Evolutionary conservation across 192 early-diverging fungal genomes (phyloP).

Genomic region (Spizellomyces sp.): DNA sequence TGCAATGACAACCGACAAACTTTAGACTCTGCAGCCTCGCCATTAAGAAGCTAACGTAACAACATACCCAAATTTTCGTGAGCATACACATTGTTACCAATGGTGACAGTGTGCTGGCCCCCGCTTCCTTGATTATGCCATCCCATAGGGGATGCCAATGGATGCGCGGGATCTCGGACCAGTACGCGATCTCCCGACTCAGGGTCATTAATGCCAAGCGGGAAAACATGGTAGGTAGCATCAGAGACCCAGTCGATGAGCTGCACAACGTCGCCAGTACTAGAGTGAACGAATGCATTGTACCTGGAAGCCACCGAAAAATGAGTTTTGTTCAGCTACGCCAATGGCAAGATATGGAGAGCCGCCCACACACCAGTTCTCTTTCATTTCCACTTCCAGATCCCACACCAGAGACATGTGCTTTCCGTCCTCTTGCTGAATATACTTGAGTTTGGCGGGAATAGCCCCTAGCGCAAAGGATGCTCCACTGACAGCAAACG

Average conservation of each 20-base stretch:
- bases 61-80: conserved; percentile 71
- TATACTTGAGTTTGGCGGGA: conserved; percentile 63
- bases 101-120: conserved; percentile 64
- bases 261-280: conserved; percentile 61
- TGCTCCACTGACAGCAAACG: conserved; percentile 53
- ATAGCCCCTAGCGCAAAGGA: conserved; percentile 45
- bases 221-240: conserved; percentile 79
- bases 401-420: conserved; percentile 79
- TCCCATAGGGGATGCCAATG: conserved; percentile 64
- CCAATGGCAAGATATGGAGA: not conserved
- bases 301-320: conserved; percentile 11
- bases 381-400: conserved; percentile 72
- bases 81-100: conserved; percentile 92
- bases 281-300: conserved; percentile 60
- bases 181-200: conserved; percentile 57
- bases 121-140: conserved; percentile 70
- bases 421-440: conserved; percentile 57
- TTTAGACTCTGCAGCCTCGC: not conserved
- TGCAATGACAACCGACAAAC: conserved; percentile 5
- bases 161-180: conserved; percentile 58
- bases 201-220: conserved; percentile 82
- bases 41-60: not conserved
- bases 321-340: not conserved
- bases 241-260: conserved; percentile 88
- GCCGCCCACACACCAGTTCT: conserved; percentile 67